These are phyloP conservation scores for Thermoascus crustaceus DNA, from an alignment of 2,329 filamentous ascomycete species.

Conservation along the genomic window DNA sequence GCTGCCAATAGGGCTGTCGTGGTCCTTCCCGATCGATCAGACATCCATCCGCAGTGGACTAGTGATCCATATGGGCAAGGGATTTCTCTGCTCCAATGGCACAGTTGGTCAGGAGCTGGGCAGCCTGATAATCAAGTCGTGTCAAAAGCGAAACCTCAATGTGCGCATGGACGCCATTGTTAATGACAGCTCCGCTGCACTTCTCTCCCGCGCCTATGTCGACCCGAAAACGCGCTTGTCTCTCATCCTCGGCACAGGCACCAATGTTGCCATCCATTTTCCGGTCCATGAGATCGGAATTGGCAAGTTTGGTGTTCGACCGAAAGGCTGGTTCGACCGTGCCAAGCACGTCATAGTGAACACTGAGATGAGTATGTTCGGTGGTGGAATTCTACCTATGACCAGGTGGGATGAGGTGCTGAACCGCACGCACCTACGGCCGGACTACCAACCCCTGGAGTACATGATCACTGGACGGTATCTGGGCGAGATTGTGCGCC, in stretches of 20 bases:
- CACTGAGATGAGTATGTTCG: conserved; percentile 60
- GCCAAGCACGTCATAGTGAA: conserved; percentile 58
- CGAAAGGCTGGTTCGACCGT: conserved; percentile 46
- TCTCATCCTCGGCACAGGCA: conserved; percentile 57
- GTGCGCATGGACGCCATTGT: conserved; percentile 55
- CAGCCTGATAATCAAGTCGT: conserved; percentile 52
- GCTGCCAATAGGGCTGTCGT: conserved; percentile 54
- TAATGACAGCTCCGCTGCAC: conserved; percentile 55
- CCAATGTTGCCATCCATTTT: conserved; percentile 56
- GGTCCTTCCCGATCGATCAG: conserved; percentile 60
- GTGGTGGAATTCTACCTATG: conserved; percentile 46
- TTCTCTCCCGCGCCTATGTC: conserved; percentile 55
- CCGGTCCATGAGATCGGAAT: conserved; percentile 47
- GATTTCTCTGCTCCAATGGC: conserved; percentile 52
- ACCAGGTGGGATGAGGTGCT: conserved; percentile 56
- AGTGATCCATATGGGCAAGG: conserved; percentile 57
- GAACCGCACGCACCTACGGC: conserved; percentile 48
- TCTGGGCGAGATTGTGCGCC: conserved; percentile 54
- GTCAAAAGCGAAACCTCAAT: conserved; percentile 45
- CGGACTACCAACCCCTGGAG: conserved; percentile 58
- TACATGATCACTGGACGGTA: conserved; percentile 58
- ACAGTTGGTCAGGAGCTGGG: conserved; percentile 53
- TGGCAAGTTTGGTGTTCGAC: conserved; percentile 49
- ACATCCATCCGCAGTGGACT: conserved; percentile 51
- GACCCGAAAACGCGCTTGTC: conserved; percentile 55